phyloP scores from a whole-genome alignment of 805 yeast genomes.

The Candida insectalens region DNA sequence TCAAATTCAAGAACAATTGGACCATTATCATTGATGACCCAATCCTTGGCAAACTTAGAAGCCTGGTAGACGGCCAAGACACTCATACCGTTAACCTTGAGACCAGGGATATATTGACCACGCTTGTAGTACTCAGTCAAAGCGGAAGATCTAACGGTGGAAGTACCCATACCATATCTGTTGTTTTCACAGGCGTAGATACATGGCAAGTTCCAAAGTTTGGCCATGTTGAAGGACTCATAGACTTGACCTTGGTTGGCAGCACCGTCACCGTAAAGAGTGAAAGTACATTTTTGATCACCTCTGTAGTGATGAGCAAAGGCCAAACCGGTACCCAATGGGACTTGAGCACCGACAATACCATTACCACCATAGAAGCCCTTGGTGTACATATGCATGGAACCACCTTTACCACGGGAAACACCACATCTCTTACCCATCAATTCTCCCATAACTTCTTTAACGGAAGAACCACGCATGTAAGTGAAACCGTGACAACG shows the following conservation, averaged over 20 bases:
- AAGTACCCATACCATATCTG: conserved; percentile 99
- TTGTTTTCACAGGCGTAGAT: conserved; percentile 96
- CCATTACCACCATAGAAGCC: conserved; percentile 99
- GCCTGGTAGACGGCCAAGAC: conserved; percentile 92
- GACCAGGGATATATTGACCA: conserved; percentile 98
- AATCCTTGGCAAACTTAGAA: conserved; percentile 93
- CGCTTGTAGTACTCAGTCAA: conserved; percentile 95
- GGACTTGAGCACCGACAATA: conserved; percentile 99
- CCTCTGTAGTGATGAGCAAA: conserved; percentile 93
- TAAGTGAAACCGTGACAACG: conserved; percentile 98
- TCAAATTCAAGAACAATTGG: conserved; percentile 95
- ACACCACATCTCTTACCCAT: conserved; percentile 96
- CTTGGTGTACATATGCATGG: conserved; percentile 96
- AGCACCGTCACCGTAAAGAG: conserved; percentile 98
- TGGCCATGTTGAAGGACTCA: conserved; percentile 98
- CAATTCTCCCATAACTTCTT: conserved; percentile 86
- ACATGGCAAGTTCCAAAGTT: conserved; percentile 94
- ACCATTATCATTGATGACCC: conserved; percentile 89
- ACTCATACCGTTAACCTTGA: conserved; percentile 98
- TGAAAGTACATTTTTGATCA: conserved; percentile 69
- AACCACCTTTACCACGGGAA: conserved; percentile 97
- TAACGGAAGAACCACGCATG: conserved; percentile 91
- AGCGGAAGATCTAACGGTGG: conserved; percentile 96
- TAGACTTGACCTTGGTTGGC: conserved; percentile 99
- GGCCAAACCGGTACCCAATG: conserved; percentile 97